Base-by-base conservation (phyloP, 768 basidiomycete genomes). In the Punctularia strigosozonata region DNA sequence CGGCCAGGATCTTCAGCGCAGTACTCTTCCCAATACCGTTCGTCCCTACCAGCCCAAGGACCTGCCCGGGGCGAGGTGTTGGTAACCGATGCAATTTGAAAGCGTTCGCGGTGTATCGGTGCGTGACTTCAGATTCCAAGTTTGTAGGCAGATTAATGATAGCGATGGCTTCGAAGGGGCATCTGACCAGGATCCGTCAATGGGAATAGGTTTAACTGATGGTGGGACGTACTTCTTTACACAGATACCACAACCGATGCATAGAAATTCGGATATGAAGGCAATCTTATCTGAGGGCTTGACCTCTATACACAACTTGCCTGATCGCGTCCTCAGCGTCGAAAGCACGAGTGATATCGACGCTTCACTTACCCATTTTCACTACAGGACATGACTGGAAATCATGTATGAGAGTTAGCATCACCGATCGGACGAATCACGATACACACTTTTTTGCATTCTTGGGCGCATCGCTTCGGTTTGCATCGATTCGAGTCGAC, bases 1-100 rank as follows among this genome's bases (percentile, higher is more conserved):
- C 95, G 13, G 91, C 90, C 22, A 99, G 65, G 43, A 99, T 85
- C 63, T 98, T 98, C 41, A 99, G 68, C 4, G 95, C 95, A 0
- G 95, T 99, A 49, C 87, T 91, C 68, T 99, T 99, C 39, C 95
- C 95, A 48, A 98, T 99, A 78, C 95, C 95, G 62, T 99, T 99
- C 1, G 94, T 97, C 23, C 95, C 95, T 15, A 98, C 95, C 26
- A 99, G 75, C 46, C 95, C 95, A n/a, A 99, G 73, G 3, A 99
- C 95, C 61, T 98, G 95, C 4, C 95, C 95, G 0, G 95, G 92
- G 41, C 95, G 71, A 25, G 95, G 95, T 23, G 91, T 97, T 25
- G 95, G 95, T 32, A 99, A 73, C 37, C 95, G 83, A 69, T 98
- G 95, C 3, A 99, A 78, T 63, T 99, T 99, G 77, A 99, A 99